These are phyloP conservation scores for Penstemon davidsonii DNA, from an alignment of 257 asterid species.

Conservation along the genomic window DNA sequence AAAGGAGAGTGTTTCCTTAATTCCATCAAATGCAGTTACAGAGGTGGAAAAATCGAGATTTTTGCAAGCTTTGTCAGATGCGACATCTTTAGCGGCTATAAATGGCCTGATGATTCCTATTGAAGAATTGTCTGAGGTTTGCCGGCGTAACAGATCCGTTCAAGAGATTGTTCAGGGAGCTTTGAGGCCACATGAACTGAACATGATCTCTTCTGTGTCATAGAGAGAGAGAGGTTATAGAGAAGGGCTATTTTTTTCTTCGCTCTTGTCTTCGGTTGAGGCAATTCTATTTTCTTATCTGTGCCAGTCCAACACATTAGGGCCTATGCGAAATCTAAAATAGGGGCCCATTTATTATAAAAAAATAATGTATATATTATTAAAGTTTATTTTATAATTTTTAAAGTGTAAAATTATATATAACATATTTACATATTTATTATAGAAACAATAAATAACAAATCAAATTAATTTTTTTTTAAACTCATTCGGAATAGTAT, in stretches of 20 bases:
- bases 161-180: conserved; percentile 94
- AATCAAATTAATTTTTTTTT: no score
- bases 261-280: conserved; percentile 48
- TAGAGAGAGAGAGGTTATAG: conserved; percentile 37
- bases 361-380: no score
- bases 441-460: no score
- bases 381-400: no score
- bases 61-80: conserved; percentile 77
- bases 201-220: conserved; percentile 48
- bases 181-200: conserved; percentile 77
- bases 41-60: conserved; percentile 74
- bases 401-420: no score
- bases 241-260: conserved; percentile 55
- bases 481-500: no score
- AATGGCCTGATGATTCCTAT: conserved; percentile 66
- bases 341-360: no score
- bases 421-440: no score
- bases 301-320: no score
- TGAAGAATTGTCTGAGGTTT: conserved; percentile 85
- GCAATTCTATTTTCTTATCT: conserved; percentile 12
- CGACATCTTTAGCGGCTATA: conserved; percentile 56
- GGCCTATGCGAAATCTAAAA: no score
- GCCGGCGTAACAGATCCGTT: conserved; percentile 86
- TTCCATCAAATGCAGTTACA: conserved; percentile 82
- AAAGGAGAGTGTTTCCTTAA: conserved; percentile 62